phyloP scores from a whole-genome alignment of 2,329 filamentous ascomycete genomes.

The Knufia petricola region DNA sequence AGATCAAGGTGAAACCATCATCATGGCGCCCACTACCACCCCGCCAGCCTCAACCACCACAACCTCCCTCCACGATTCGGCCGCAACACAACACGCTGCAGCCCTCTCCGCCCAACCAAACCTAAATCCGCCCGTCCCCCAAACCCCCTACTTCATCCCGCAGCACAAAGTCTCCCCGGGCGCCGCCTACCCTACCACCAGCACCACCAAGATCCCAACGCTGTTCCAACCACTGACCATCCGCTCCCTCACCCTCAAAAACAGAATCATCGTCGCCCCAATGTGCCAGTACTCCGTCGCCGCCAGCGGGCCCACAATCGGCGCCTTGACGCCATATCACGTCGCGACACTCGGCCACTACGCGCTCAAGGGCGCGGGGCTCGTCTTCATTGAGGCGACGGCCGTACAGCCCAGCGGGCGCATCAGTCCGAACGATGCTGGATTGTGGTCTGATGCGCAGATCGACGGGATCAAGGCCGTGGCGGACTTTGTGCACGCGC shows the following conservation, averaged over 20 bases:
- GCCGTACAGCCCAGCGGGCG: conserved; percentile 64
- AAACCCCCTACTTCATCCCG: conserved; percentile 22
- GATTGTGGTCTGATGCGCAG: conserved; percentile 29
- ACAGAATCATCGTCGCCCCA: conserved; percentile 47
- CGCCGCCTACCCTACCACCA: conserved; percentile 10
- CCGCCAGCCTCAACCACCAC: background rate
- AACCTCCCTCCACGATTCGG: background rate
- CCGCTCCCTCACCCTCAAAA: conserved; percentile 44
- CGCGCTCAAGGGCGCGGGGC: conserved; percentile 20
- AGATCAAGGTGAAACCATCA: background rate
- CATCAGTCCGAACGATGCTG: conserved; percentile 50
- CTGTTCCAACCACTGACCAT: conserved; percentile 41
- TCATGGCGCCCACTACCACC: background rate
- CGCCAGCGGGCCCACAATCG: conserved; percentile 27
- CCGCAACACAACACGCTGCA: background rate
- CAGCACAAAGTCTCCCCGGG: conserved; percentile 16
- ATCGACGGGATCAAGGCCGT: conserved; percentile 44
- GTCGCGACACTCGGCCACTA: conserved; percentile 29
- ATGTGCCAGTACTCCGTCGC: conserved; percentile 47
- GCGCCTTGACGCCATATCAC: conserved; percentile 37
- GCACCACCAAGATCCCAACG: conserved; percentile 9
- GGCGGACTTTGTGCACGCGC: conserved; percentile 69
- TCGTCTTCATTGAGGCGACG: conserved; percentile 61
- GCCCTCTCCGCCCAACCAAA: conserved; percentile 6
- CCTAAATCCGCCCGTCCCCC: conserved; percentile 15